These are phyloP conservation scores for Lagenaria siceraria DNA, from an alignment of 306 rosid genomes.

Conservation along the genomic window DNA sequence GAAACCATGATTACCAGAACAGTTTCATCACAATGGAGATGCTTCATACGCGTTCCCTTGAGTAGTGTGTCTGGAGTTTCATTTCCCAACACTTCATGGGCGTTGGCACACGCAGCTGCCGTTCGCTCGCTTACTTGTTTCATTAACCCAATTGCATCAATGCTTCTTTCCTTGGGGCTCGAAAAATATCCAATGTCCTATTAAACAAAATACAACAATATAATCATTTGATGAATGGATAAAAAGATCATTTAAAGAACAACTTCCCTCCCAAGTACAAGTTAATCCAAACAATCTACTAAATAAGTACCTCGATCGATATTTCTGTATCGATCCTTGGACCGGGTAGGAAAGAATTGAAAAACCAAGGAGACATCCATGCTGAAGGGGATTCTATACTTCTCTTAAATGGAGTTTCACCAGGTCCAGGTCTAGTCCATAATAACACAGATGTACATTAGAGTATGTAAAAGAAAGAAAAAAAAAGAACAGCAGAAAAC, in stretches of 20 bases:
- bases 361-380: slow-evolving; percentile 97
- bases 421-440: slow-evolving; percentile 53
- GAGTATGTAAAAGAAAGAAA: background rate
- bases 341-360: slow-evolving; percentile 61
- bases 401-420: slow-evolving; percentile 75
- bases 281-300: background rate
- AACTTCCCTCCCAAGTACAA: background rate
- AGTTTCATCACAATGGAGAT: slow-evolving; percentile 17
- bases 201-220: background rate
- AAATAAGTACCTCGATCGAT: slow-evolving; percentile 54
- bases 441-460: slow-evolving; percentile 9
- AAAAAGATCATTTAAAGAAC: background rate
- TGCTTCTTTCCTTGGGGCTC: slow-evolving; percentile 78
- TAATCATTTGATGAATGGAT: no score
- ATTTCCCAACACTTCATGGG: slow-evolving; percentile 59
- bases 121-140: slow-evolving; percentile 77
- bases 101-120: slow-evolving; percentile 76
- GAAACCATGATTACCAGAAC: slow-evolving; percentile 22
- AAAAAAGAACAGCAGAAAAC: background rate
- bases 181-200: slow-evolving; percentile 77
- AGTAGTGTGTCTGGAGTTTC: slow-evolving; percentile 46
- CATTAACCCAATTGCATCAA: slow-evolving; percentile 85
- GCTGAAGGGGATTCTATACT: slow-evolving; percentile 93
- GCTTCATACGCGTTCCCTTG: slow-evolving; percentile 19
- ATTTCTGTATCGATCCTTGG: slow-evolving; percentile 81